Evolutionary conservation across 805 yeast species (phyloP).

Genomic region (Danielia reshetovae): DNA sequence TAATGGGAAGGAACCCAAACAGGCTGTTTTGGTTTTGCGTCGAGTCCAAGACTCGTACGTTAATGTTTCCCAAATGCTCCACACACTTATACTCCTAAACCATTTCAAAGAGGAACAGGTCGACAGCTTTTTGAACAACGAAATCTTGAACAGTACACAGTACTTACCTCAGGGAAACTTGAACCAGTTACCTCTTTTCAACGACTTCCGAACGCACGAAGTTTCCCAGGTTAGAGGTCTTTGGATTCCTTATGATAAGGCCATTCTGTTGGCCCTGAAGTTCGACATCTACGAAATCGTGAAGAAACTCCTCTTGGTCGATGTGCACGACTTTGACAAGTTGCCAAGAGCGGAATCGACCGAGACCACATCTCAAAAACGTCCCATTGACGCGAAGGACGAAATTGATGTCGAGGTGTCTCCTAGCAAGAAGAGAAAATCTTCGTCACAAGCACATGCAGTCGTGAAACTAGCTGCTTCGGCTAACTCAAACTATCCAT

Average conservation of each 20-base stretch:
- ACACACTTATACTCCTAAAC: conserved; percentile 28
- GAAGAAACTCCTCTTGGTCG: conserved; percentile 37
- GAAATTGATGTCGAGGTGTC: conserved; percentile 23
- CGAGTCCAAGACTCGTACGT: conserved; percentile 41
- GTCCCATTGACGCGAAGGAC: conserved; percentile 23
- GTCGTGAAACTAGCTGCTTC: conserved; percentile 6
- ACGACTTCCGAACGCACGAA: conserved; percentile 29
- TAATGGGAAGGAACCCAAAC: conserved; percentile 2
- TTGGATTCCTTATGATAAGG: conserved; percentile 44
- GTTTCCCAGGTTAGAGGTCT: conserved; percentile 29
- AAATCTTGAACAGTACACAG: conserved; percentile 30
- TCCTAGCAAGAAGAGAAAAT: conserved; percentile 36
- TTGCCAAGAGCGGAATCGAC: conserved; percentile 22
- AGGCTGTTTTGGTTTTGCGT: conserved; percentile 27
- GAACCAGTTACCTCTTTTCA: conserved; percentile 16
- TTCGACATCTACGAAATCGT: conserved; percentile 37
- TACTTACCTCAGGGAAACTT: conserved; percentile 22
- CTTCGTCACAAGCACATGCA: neutral
- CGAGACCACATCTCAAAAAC: conserved; percentile 6
- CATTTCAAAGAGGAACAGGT: conserved; percentile 24
- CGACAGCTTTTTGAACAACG: conserved; percentile 29
- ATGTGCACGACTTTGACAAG: conserved; percentile 41
- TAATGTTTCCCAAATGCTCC: conserved; percentile 35
- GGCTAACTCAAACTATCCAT: conserved; percentile 43
- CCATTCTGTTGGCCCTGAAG: conserved; percentile 34